A percentile compares a stretch with the other conserved stretches of the same genome.
phyloP scores from a whole-genome alignment of 2,329 filamentous ascomycete species.

The Balansia obtecta region DNA sequence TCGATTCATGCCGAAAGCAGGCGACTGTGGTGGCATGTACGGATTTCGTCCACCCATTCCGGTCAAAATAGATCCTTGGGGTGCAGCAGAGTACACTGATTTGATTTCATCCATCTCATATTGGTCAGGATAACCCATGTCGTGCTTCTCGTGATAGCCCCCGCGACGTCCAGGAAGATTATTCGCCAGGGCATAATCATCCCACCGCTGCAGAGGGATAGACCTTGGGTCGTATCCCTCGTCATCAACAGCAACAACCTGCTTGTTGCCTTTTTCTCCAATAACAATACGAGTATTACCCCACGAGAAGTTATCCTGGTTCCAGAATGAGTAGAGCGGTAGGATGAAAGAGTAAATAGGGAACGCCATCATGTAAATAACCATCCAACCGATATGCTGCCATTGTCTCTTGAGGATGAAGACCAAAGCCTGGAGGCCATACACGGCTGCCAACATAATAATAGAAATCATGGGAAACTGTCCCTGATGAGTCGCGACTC shows the following conservation, averaged over 20 bases:
- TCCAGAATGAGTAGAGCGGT: conserved; percentile 98
- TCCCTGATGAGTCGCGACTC: conserved; percentile 53
- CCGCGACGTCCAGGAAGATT: conserved; percentile 85
- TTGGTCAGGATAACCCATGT: conserved; percentile 57
- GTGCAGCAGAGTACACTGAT: conserved; percentile 88
- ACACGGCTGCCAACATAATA: conserved; percentile 78
- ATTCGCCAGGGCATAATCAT: conserved; percentile 82
- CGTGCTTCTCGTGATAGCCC: conserved; percentile 49
- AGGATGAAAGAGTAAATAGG: conserved; percentile 87
- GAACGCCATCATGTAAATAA: conserved; percentile 93
- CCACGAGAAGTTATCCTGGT: conserved; percentile 98
- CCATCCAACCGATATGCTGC: conserved; percentile 99
- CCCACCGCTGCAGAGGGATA: conserved; percentile 92
- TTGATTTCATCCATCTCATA: conserved; percentile 99
- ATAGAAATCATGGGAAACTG: conserved; percentile 81
- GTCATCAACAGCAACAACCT: conserved; percentile 75
- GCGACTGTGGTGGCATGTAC: conserved; percentile 76
- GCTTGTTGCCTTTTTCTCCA: conserved; percentile 82
- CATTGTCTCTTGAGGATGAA: conserved; percentile 96
- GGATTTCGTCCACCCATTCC: conserved; percentile 63
- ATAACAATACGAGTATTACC: conserved; percentile 97
- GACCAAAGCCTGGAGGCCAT: conserved; percentile 89
- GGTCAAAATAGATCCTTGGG: conserved; percentile 74
- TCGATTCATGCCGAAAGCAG: conserved; percentile 49
- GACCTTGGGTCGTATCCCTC: conserved; percentile 83